These are phyloP conservation scores for Brasenia schreberi DNA, from an alignment of 164 flowering plant genomes.

Conservation along the genomic window DNA sequence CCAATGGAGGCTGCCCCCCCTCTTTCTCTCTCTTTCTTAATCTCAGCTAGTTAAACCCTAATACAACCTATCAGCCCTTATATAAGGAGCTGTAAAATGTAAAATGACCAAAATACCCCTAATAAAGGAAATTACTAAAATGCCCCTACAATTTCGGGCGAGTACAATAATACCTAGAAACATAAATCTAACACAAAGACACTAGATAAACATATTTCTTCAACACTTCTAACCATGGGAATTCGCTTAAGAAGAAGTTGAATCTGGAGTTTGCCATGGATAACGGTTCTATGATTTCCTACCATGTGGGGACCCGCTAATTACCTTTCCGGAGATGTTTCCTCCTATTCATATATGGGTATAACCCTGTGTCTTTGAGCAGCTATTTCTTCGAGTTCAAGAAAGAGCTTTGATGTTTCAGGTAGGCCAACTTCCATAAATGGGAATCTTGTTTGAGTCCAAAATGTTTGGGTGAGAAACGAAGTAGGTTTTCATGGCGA, in stretches of 20 bases:
- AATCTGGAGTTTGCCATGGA: constrained; percentile 34
- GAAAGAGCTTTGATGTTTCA: constrained; percentile 18
- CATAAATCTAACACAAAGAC: no score
- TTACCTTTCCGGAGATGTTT: constrained; percentile 54
- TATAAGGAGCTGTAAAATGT: no score
- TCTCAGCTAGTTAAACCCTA: no score
- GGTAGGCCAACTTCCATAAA: constrained; percentile 18
- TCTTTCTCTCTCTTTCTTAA: no score
- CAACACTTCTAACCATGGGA: constrained; percentile 16
- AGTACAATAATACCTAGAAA: no score
- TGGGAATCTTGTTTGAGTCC: constrained; percentile 17
- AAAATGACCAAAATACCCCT: no score
- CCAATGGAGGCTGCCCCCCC: no score
- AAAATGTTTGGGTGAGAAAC: constrained; percentile 68
- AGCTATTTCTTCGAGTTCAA: constrained; percentile 65
- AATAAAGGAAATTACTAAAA: no score
- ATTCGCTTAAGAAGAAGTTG: constrained; percentile 68
- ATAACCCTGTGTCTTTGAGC: constrained; percentile 83
- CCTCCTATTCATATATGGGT: constrained; percentile 46
- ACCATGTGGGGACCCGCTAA: constrained; percentile 98
- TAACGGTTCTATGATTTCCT: constrained; percentile 12
- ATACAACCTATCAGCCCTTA: no score
- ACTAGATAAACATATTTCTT: no score
- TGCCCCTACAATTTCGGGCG: no score
- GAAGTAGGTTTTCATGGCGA: constrained; percentile 31